Percentiles rank a stretch among this genome's conserved stretches.
phyloP scores from a whole-genome alignment of 164 flowering plant genomes.

The Taxillus chinensis region DNA sequence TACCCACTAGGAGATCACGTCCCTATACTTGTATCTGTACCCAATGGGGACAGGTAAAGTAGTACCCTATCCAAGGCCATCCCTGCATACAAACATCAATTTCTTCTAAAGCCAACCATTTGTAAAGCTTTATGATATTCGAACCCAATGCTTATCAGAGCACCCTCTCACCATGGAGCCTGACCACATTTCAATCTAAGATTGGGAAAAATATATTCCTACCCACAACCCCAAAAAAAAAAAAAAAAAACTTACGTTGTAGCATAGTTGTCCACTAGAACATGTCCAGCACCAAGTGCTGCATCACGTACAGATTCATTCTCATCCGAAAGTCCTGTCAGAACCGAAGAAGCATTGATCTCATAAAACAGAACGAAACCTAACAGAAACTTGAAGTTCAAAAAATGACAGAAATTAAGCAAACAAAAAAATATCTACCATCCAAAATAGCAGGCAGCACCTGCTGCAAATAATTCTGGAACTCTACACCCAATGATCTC shows the following conservation, averaged over 20 bases:
- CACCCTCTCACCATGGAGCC: too few species aligned
- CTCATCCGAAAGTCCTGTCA: constrained; percentile 95
- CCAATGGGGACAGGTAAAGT: too few species aligned
- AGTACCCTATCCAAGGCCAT: too few species aligned
- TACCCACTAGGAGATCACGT: too few species aligned
- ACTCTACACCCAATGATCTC: constrained; percentile 81
- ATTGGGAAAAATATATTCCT: too few species aligned
- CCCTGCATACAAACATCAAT: too few species aligned
- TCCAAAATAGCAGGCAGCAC: constrained; percentile 93
- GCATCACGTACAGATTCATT: constrained; percentile 99
- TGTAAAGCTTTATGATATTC: too few species aligned
- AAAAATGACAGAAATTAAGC: neutral
- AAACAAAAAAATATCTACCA: constrained; percentile 33
- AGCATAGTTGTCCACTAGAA: constrained; percentile 95
- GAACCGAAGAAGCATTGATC: neutral
- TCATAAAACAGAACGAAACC: neutral
- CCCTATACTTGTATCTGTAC: too few species aligned
- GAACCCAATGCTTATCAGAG: too few species aligned
- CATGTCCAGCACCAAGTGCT: constrained; percentile 97
- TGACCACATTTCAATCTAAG: too few species aligned
- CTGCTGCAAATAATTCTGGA: constrained; percentile 90
- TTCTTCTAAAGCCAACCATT: too few species aligned
- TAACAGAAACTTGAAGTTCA: neutral
- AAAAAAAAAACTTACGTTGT: constrained; percentile 54
- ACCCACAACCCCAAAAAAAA: neutral